Percentiles rank a stretch among this genome's conserved stretches.
Evolutionary conservation across 148 eudicot genomes (phyloP).

Genomic region (Rhododendron griersonianum): DNA sequence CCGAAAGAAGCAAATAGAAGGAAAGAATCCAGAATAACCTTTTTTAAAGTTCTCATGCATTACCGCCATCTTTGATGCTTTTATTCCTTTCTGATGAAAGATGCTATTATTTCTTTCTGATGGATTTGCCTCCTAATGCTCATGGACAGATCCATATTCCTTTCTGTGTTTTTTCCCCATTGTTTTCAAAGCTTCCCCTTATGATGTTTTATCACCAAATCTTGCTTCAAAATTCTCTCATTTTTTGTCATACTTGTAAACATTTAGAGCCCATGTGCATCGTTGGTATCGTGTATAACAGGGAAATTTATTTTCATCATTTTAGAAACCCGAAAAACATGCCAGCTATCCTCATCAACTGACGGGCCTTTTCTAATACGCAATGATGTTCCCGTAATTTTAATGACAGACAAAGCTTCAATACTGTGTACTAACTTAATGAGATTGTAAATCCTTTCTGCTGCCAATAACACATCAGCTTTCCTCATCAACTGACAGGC

Average conservation of each 20-base stretch:
- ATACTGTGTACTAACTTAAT: not conserved
- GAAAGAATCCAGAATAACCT: not conserved
- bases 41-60: not conserved
- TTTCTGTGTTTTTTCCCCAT: not conserved
- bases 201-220: not conserved
- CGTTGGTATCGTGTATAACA: not conserved
- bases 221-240: not conserved
- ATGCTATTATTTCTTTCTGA: not conserved
- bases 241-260: not conserved
- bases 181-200: not conserved
- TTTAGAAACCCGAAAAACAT: not conserved
- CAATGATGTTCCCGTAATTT: not conserved
- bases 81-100: not conserved
- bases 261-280: not conserved
- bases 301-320: not conserved
- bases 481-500: not conserved
- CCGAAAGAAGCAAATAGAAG: not conserved
- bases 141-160: not conserved
- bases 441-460: not conserved
- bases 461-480: not conserved
- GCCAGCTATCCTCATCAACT: not conserved
- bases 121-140: not conserved
- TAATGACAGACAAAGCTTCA: not conserved
- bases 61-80: not conserved
- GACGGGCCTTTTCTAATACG: not conserved